phyloP scores from a whole-genome alignment of 2,329 filamentous ascomycete species.

The Leptographium flavum region DNA sequence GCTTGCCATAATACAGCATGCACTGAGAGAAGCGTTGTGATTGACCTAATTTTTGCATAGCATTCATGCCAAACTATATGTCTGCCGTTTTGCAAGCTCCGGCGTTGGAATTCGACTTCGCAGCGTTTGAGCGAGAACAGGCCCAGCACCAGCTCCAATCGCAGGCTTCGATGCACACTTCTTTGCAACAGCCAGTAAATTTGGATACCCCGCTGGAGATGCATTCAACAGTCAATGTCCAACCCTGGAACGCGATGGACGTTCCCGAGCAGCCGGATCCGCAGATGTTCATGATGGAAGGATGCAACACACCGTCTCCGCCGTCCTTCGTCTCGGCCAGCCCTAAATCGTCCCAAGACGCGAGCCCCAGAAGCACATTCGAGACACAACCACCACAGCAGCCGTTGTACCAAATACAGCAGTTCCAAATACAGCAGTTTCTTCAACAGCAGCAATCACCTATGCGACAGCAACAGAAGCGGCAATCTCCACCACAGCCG shows the following conservation, averaged over 20 bases:
- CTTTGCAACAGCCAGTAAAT: slow-evolving; percentile 9
- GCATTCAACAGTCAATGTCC: slow-evolving; percentile 21
- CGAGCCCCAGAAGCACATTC: slow-evolving; percentile 14
- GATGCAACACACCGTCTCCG: slow-evolving; percentile 19
- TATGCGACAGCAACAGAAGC: background rate
- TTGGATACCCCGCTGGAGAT: slow-evolving; percentile 24
- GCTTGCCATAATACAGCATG: too few relatives aligned
- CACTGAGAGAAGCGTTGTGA: too few relatives aligned
- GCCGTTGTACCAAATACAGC: slow-evolving; percentile 1
- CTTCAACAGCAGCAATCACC: background rate
- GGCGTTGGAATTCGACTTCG: background rate
- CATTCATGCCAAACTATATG: background rate
- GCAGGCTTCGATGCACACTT: too few relatives aligned
- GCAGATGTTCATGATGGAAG: slow-evolving; percentile 23
- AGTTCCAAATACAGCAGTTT: background rate
- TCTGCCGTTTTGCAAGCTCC: background rate
- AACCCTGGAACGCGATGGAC: slow-evolving; percentile 28
- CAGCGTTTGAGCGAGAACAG: background rate
- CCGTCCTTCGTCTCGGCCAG: slow-evolving; percentile 11
- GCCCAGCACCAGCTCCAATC: background rate
- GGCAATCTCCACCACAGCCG: background rate
- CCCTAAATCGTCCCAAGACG: slow-evolving; percentile 13
- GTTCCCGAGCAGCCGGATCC: slow-evolving; percentile 19
- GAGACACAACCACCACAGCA: background rate
- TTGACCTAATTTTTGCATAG: too few relatives aligned